These are phyloP conservation scores for Taphrina deformans DNA, from an alignment of 1,139 yeast species.

Conservation along the genomic window DNA sequence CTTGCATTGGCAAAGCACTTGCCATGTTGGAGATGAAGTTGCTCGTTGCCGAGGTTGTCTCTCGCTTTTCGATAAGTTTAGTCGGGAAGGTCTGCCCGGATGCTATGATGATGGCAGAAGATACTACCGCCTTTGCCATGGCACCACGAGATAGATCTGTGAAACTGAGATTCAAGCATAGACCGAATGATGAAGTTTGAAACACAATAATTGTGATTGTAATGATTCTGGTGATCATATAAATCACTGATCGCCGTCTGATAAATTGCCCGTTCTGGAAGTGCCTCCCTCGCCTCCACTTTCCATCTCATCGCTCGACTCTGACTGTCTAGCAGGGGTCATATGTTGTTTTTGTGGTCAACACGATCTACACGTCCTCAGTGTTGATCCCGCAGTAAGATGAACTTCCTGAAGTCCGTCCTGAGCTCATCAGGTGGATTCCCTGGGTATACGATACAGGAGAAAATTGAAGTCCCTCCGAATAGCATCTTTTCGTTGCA, in stretches of 20 bases:
- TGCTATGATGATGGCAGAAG: background rate
- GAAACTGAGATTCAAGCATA: background rate
- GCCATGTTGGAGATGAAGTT: constrained; percentile 6
- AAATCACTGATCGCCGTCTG: background rate
- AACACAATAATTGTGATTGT: too few relatives aligned
- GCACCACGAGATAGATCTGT: background rate
- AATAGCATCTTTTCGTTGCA: constrained; percentile 40
- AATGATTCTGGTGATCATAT: too few relatives aligned
- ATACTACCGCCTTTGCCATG: background rate
- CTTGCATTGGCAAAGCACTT: constrained; percentile 16
- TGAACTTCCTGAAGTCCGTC: constrained; percentile 41
- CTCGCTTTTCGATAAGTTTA: background rate
- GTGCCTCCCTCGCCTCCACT: background rate
- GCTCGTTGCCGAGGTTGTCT: background rate
- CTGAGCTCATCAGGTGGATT: constrained; percentile 37
- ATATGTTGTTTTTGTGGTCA: background rate
- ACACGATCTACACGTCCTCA: background rate
- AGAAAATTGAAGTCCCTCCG: constrained; percentile 37
- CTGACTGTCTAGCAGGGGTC: background rate
- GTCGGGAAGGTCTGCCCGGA: background rate
- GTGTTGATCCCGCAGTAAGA: too few relatives aligned
- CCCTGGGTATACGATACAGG: constrained; percentile 38
- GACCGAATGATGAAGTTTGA: too few relatives aligned
- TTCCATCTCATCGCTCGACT: background rate
- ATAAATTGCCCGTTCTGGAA: background rate